Conservation (phyloP, 192 early-diverging fungal species). For the Coemansia sp. region DNA sequence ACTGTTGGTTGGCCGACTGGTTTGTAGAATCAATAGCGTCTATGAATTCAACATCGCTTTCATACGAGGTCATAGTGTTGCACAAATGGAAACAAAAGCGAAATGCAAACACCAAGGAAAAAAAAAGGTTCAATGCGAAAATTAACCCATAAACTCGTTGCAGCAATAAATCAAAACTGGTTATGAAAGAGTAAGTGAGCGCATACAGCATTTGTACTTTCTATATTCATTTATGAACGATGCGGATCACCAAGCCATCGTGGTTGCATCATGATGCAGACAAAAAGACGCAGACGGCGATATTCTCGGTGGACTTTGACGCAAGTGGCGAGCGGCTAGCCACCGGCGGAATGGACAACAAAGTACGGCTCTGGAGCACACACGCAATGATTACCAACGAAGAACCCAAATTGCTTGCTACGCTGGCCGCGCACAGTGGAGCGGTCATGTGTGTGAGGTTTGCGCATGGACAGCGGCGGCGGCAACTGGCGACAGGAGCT, state of each 20-base stretch:
- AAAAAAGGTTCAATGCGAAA: neutral
- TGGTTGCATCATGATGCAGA: slow-evolving; percentile 74
- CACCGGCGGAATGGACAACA: slow-evolving; percentile 84
- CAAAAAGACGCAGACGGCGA: slow-evolving; percentile 58
- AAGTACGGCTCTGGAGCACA: slow-evolving; percentile 88
- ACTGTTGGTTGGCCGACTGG: slow-evolving; percentile 4
- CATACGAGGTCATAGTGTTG: neutral
- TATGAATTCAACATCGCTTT: neutral
- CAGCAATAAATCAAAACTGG: too few relatives aligned
- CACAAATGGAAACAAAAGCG: neutral
- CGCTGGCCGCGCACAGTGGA: slow-evolving; percentile 57
- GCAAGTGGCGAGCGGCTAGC: slow-evolving; percentile 77
- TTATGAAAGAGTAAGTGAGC: too few relatives aligned
- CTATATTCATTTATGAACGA: slow-evolving; percentile 20
- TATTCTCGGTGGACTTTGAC: slow-evolving; percentile 88
- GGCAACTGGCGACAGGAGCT: slow-evolving; percentile 81
- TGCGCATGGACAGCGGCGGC: slow-evolving; percentile 56
- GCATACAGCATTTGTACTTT: too few relatives aligned
- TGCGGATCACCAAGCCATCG: slow-evolving; percentile 67
- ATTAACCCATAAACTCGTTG: neutral
- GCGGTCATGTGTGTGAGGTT: slow-evolving; percentile 86
- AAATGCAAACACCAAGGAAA: neutral
- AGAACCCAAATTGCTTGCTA: slow-evolving; percentile 68
- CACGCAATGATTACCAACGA: slow-evolving; percentile 59
- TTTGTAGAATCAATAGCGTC: neutral